Conservation (phyloP, 1,284 basidiomycete species). For the Trametes polyzona region DNA sequence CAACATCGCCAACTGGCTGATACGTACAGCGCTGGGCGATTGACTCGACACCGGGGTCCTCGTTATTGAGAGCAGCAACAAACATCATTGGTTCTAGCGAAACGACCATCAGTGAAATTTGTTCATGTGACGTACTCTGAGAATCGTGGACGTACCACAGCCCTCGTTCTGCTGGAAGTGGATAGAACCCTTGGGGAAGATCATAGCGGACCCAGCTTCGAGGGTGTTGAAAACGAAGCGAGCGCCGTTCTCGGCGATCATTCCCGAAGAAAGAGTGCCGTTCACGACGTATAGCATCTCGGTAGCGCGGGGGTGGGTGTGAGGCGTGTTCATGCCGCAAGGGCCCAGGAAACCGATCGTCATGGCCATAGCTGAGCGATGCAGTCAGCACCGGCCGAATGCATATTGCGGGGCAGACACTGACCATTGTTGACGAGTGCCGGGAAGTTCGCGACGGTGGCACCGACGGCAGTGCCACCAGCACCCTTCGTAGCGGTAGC, state of each 20-base stretch:
- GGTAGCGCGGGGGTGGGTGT: constrained; percentile 42
- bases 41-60: constrained; percentile 38
- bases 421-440: constrained; percentile 31
- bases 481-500: constrained; percentile 25
- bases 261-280: constrained; percentile 37
- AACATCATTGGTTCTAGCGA: constrained; percentile 9
- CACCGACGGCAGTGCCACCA: constrained; percentile 32
- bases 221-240: constrained; percentile 40
- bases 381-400: neutral
- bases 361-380: constrained; percentile 29
- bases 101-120: too few species aligned
- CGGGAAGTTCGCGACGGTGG: constrained; percentile 34
- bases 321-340: constrained; percentile 44
- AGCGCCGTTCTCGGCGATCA: constrained; percentile 40
- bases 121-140: too few species aligned
- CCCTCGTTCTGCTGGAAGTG: constrained; percentile 42
- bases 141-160: constrained; percentile 29
- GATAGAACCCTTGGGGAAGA: constrained; percentile 41
- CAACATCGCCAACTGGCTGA: too few species aligned
- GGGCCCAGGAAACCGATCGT: constrained; percentile 34
- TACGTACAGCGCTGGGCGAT: constrained; percentile 40
- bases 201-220: constrained; percentile 36
- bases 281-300: constrained; percentile 42
- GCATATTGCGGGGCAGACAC: neutral
- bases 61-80: constrained; percentile 38